Conservation (phyloP, 352 stramenopile genomes). For the Pythium scleroteichum region DNA sequence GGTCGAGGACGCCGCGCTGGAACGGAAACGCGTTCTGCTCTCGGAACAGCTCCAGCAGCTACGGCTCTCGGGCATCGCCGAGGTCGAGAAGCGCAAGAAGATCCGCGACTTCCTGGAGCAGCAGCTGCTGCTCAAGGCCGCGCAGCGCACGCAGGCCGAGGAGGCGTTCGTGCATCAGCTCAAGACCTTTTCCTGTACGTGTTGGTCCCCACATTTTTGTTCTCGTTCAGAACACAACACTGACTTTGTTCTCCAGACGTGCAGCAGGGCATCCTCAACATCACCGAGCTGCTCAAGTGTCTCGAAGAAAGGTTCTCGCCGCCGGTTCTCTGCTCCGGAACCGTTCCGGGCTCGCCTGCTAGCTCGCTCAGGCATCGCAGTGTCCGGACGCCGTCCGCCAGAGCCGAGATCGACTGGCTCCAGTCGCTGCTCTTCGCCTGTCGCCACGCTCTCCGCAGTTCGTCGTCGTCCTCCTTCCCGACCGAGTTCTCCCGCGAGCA, state of each 20-base stretch:
- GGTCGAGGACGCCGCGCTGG: conserved; percentile 30
- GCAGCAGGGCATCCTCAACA: conserved; percentile 58
- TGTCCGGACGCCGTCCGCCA: background rate
- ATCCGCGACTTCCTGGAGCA: conserved; percentile 59
- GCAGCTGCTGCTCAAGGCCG: conserved; percentile 36
- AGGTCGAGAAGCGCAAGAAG: conserved; percentile 53
- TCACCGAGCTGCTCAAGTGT: conserved; percentile 55
- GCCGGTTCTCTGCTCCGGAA: background rate
- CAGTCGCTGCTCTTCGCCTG: conserved; percentile 10
- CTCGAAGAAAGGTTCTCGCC: conserved; percentile 37
- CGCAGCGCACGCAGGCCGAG: conserved; percentile 40
- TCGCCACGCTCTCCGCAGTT: conserved; percentile 5
- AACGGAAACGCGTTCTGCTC: conserved; percentile 33
- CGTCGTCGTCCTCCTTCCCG: conserved; percentile 6
- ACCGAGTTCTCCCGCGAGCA: conserved; percentile 32
- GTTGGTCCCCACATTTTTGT: background rate
- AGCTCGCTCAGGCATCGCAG: conserved; percentile 3
- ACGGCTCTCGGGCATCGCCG: conserved; percentile 47
- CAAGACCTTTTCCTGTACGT: conserved; percentile 55
- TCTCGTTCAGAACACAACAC: background rate
- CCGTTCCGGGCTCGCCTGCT: background rate
- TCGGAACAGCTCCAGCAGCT: conserved; percentile 36
- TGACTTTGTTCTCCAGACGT: conserved; percentile 30
- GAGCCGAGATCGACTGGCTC: conserved; percentile 14
- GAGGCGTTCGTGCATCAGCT: conserved; percentile 43